Percentiles rank a stretch among this genome's conserved stretches.
Conservation (phyloP, 805 yeast species). For the Cyberlindnera meyerae region DNA sequence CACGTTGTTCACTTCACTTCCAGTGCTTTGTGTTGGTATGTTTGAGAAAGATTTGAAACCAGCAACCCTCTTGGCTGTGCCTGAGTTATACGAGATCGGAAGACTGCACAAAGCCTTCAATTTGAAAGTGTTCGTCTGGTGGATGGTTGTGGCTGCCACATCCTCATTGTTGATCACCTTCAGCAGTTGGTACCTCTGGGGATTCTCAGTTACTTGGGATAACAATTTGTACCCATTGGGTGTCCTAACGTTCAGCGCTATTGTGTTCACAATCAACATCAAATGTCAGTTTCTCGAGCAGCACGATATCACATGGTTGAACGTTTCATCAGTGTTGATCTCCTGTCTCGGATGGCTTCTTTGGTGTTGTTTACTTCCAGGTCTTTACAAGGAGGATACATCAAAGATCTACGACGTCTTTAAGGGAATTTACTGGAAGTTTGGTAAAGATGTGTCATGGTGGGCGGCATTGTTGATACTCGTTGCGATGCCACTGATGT, state of each 20-base stretch:
- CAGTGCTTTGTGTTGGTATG: constrained; percentile 92
- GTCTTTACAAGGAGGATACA: constrained; percentile 50
- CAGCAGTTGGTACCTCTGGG: constrained; percentile 64
- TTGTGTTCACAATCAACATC: constrained; percentile 67
- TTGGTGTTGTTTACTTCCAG: constrained; percentile 78
- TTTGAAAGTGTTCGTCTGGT: constrained; percentile 58
- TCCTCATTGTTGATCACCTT: constrained; percentile 73
- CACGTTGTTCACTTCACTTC: constrained; percentile 88
- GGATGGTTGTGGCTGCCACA: constrained; percentile 74
- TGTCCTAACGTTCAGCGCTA: constrained; percentile 63
- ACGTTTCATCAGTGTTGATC: constrained; percentile 57
- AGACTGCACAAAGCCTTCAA: constrained; percentile 71
- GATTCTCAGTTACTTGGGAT: constrained; percentile 59
- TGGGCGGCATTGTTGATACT: constrained; percentile 74
- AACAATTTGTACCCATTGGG: constrained; percentile 82
- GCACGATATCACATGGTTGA: constrained; percentile 65
- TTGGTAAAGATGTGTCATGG: constrained; percentile 79
- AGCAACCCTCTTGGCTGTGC: constrained; percentile 83
- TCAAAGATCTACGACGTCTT: constrained; percentile 64
- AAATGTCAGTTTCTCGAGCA: constrained; percentile 81
- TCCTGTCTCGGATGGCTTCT: constrained; percentile 81
- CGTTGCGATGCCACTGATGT: constrained; percentile 50
- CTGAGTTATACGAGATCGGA: constrained; percentile 81
- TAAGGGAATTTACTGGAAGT: constrained; percentile 60
- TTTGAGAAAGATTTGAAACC: constrained; percentile 89